These are phyloP conservation scores for Dendrobium nobile DNA, from an alignment of 106 monocot species.

Conservation along the genomic window DNA sequence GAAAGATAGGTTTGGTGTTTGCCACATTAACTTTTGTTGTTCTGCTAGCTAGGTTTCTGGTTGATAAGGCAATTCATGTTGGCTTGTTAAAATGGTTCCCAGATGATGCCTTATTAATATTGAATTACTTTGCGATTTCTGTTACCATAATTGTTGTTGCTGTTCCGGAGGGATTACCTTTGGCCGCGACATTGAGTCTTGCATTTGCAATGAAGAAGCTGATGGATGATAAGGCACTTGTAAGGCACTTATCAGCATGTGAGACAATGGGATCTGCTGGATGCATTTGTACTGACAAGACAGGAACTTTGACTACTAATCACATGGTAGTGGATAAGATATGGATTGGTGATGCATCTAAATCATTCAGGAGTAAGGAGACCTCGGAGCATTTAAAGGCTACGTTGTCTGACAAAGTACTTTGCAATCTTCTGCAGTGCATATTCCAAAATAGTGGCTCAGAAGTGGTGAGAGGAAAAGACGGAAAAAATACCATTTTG, in stretches of 20 bases:
- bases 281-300: slow-evolving; percentile 98
- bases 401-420: slow-evolving; percentile 30
- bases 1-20: slow-evolving; percentile 86
- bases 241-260: slow-evolving; percentile 88
- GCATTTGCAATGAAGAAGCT: slow-evolving; percentile 97
- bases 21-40: slow-evolving; percentile 71
- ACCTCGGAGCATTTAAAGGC: slow-evolving; percentile 37
- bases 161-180: slow-evolving; percentile 94
- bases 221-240: slow-evolving; percentile 84
- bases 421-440: slow-evolving; percentile 56
- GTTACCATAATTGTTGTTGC: slow-evolving; percentile 97
- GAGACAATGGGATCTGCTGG: slow-evolving; percentile 96
- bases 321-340: slow-evolving; percentile 87
- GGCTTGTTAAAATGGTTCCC: slow-evolving; percentile 52
- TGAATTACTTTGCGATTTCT: slow-evolving; percentile 81
- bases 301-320: slow-evolving; percentile 93
- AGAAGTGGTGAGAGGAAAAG: slow-evolving; percentile 63
- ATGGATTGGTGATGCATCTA: slow-evolving; percentile 53
- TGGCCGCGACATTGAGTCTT: slow-evolving; percentile 94
- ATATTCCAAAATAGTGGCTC: slow-evolving; percentile 75
- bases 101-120: slow-evolving; percentile 55
- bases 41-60: slow-evolving; percentile 51
- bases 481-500: slow-evolving; percentile 52
- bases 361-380: slow-evolving; percentile 33
- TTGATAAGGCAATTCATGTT: slow-evolving; percentile 28